A percentile compares a stretch with the other conserved stretches of the same genome.
These are phyloP conservation scores for Pouteria campechiana DNA, from an alignment of 179 eudicot species.

Conservation along the genomic window DNA sequence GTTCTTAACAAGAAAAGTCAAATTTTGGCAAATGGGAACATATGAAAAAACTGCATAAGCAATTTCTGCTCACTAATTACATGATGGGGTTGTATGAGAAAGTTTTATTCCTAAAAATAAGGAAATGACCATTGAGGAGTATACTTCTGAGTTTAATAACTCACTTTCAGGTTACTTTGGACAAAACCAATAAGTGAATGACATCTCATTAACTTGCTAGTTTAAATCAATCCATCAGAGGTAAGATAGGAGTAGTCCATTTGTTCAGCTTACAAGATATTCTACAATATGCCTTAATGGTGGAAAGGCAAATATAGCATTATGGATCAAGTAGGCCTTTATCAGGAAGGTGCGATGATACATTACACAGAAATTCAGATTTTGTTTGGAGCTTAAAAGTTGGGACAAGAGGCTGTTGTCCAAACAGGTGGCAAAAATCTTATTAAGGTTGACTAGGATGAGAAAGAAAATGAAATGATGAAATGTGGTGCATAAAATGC, in stretches of 20 bases:
- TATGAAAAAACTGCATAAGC: not conserved
- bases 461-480: no score
- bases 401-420: no score
- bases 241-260: not conserved
- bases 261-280: not conserved
- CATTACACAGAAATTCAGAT: no score
- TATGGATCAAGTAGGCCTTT: not conserved
- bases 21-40: not conserved
- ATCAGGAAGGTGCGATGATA: not conserved
- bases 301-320: not conserved
- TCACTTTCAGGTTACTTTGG: not conserved
- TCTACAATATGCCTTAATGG: constrained; percentile 2
- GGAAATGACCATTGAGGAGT: not conserved
- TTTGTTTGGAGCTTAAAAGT: no score
- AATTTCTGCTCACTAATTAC: constrained; percentile 5
- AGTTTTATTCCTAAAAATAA: constrained; percentile 2
- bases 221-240: not conserved
- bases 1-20: not conserved
- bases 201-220: constrained; percentile 5
- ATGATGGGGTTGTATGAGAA: constrained; percentile 6
- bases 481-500: no score
- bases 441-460: no score
- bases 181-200: not conserved
- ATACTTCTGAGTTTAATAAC: constrained; percentile 3
- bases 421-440: no score